Evolutionary conservation across 2,329 filamentous ascomycete species (phyloP), one percentile per base, ranked within the genome.

Genomic region (Bisporella sp.): DNA sequence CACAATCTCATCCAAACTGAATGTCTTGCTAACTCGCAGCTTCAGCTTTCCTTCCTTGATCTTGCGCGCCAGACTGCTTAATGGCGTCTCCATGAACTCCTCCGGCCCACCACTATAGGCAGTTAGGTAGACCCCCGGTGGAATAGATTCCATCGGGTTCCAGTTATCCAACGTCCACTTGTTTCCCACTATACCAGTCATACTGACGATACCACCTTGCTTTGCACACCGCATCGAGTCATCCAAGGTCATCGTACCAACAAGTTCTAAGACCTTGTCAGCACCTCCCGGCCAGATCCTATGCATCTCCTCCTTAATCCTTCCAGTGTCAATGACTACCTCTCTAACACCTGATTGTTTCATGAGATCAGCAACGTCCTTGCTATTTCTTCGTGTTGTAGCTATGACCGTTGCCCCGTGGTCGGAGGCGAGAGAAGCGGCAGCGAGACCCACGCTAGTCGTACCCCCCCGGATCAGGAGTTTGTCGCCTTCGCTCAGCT

Each of bases 401-500:
- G 61, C 62, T 1, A 64, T 63, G 6, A 76, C 69, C 51, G 58
- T 61, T 6, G 62, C 66, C 5, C 72, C 72, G 41, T 68, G 59
- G 11, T 61, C 64, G 51, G 68, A 71, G 28, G 73, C 73, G 49
- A 77, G 68, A 5, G 67, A 68, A 5, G 72, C 66, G 4, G 73
- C 73, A 11, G 73, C 71, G 12, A 75, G 61, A 4, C 73, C 73
- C 9, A 76, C 68, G 47, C 67, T 70, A 11, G 71, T 74, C 4
- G 74, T 76, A 0, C 72, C 73, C 2, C 74, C 74, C 5, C 73
- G 64, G n/a, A 77, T 64, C n/a, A 77, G 61, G 47, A 77, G 50
- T 11, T 63, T 67, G 8, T 77, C 72, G 0, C 66, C 68, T 8
- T 63, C 58, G 44, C 65, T 48, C 21, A 76, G 47, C 41, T 64